Evolutionary conservation across 495 filamentous ascomycete species (phyloP).

Genomic region (Monascus purpureus): DNA sequence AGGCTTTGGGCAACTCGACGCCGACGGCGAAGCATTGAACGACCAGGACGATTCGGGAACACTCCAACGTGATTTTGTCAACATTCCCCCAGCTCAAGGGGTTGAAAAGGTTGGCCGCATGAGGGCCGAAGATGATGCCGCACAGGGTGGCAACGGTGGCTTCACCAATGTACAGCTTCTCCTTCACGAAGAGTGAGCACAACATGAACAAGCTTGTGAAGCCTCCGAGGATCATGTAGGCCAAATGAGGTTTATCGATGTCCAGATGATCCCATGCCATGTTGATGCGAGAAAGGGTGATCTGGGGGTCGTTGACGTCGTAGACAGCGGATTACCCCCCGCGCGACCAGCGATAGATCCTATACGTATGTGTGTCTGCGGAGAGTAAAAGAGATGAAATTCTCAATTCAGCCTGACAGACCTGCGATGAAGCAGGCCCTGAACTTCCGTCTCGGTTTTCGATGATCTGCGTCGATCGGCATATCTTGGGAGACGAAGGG

Average conservation of each 20-base stretch:
- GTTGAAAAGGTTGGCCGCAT: constrained; percentile 83
- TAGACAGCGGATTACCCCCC: too few relatives aligned
- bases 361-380: too few relatives aligned
- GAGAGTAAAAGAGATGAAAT: background rate
- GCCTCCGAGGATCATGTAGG: constrained; percentile 94
- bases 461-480: constrained; percentile 11
- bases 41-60: constrained; percentile 91
- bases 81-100: constrained; percentile 79
- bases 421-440: background rate
- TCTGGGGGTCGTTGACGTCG: too few relatives aligned
- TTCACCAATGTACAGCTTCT: constrained; percentile 96
- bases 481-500: constrained; percentile 12
- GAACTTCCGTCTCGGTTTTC: constrained; percentile 11
- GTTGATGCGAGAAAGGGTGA: too few relatives aligned
- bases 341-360: too few relatives aligned
- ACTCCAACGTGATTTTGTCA: constrained; percentile 93
- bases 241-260: constrained; percentile 91
- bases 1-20: constrained; percentile 90
- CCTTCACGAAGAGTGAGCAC: constrained; percentile 94
- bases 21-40: constrained; percentile 99
- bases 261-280: constrained; percentile 93
- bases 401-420: background rate
- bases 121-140: constrained; percentile 93
- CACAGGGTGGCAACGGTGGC: constrained; percentile 92
- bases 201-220: constrained; percentile 99